Base-by-base conservation (phyloP, 805 yeast genomes). In the Pichia kluyveri region DNA sequence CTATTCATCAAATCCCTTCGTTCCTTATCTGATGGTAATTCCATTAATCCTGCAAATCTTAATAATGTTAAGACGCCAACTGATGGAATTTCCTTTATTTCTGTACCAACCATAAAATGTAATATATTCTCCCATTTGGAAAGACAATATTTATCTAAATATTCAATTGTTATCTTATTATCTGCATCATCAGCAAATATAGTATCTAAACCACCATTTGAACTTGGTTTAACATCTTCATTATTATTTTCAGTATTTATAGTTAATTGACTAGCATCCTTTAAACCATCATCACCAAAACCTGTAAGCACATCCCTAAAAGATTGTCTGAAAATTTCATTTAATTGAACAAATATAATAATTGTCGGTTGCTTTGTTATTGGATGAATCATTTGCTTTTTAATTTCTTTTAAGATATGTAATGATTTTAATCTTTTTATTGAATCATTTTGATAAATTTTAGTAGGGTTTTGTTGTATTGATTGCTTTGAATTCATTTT, bases 41-140 rank as follows among this genome's bases (percentile, higher is more conserved):
- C 95, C 96, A 93, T 90, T 45, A 93, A 70, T 2, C 91, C 91
- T 52, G 95, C 83, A 68, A 82, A 88, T 53, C 77, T 75, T 43
- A 93, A 69, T 28, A 93, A 69, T 17, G 80, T 76, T 44, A 93
- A 69, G 0, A 91, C 97, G 17, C 91, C 90, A n/a, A 76, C 74
- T 43, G 90, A 82, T 3, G 96, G 96, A 12, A 42, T 34, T 17
- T 71, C 74, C 11, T 77, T 71, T 42, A 82, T 68, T 45, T 86
- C 86, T 0, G 97, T 87, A 2, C 98, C 96, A 41, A 93, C 99
- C 98, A 93, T 91, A 69, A 83, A 93, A 71, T 93, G 98, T 57
- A 93, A 71, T 56, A 93, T 91, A 8, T 87, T 79, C 62, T 93
- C 99, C 99, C 99, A 93, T 60, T 85, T 88, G 42, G 75, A 77